phyloP scores from a whole-genome alignment of 331 rosid species.

The Malus hybrid region DNA sequence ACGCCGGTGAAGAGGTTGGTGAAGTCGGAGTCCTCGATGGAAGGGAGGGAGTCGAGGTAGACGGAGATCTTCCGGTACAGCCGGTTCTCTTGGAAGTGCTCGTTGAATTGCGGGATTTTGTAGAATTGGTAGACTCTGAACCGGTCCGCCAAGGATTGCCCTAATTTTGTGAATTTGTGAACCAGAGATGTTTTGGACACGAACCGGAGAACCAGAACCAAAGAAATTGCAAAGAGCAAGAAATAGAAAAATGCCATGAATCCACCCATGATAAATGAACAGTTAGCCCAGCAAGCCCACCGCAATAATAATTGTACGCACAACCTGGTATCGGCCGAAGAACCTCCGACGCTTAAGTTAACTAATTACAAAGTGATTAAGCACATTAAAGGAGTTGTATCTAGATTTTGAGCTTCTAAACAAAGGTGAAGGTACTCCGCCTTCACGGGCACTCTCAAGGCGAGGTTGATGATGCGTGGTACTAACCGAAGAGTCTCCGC shows the following conservation, averaged over 20 bases:
- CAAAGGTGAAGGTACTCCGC: neutral
- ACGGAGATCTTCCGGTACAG: conserved; percentile 58
- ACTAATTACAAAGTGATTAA: rapidly evolving
- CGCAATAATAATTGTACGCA: neutral
- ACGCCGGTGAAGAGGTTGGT: conserved; percentile 73
- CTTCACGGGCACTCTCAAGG: too few species aligned
- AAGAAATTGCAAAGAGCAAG: conserved; percentile 23
- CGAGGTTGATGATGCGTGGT: neutral
- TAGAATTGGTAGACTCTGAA: conserved; percentile 60
- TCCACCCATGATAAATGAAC: conserved; percentile 18
- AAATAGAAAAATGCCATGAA: neutral
- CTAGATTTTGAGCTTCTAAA: neutral
- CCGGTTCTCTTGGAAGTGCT: conserved; percentile 55
- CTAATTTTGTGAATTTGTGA: conserved; percentile 43
- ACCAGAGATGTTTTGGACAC: conserved; percentile 59
- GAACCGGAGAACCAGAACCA: conserved; percentile 24
- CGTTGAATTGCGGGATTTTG: conserved; percentile 59
- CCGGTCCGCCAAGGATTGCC: conserved; percentile 41
- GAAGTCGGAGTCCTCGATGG: conserved; percentile 75
- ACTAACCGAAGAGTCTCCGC: neutral
- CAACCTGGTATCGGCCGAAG: neutral
- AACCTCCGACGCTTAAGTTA: neutral
- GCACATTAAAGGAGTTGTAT: too few species aligned
- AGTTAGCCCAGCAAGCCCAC: neutral
- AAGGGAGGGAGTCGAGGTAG: conserved; percentile 71